A percentile compares a stretch with the other conserved stretches of the same genome.
phyloP scores from a whole-genome alignment of 2,329 filamentous ascomycete genomes.

The Talaromyces sp. region DNA sequence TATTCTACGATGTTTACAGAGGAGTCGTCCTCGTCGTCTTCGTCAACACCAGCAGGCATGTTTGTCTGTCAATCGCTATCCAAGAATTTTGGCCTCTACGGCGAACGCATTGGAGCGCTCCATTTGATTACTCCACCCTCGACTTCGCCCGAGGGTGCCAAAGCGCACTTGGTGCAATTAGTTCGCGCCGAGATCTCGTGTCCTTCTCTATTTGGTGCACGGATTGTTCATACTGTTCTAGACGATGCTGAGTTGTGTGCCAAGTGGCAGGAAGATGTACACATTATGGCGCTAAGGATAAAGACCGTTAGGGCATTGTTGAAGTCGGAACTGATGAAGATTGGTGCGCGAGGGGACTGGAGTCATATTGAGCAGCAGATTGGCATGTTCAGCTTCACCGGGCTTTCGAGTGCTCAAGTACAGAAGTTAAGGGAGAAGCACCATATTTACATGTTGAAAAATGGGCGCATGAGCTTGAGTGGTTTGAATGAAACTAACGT shows the following conservation, averaged over 20 bases:
- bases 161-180: constrained; percentile 32
- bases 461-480: constrained; percentile 33
- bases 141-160: constrained; percentile 20
- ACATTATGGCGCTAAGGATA: constrained; percentile 90
- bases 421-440: constrained; percentile 27
- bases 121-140: constrained; percentile 45
- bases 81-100: constrained; percentile 70
- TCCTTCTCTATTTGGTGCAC: constrained; percentile 81
- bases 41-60: constrained; percentile 48
- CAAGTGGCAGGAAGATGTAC: constrained; percentile 86
- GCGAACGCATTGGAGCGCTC: constrained; percentile 84
- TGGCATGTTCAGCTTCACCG: constrained; percentile 76
- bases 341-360: constrained; percentile 85
- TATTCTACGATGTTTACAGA: constrained; percentile 62
- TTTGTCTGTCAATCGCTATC: constrained; percentile 52
- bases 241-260: constrained; percentile 73
- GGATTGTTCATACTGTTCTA: constrained; percentile 75
- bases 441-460: constrained; percentile 44
- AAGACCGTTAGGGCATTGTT: constrained; percentile 81
- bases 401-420: constrained; percentile 22
- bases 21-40: not conserved
- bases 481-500: constrained; percentile 40
- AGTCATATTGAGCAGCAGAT: constrained; percentile 85
- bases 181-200: constrained; percentile 40
- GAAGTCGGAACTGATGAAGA: constrained; percentile 73